Evolutionary conservation across 2,329 filamentous ascomycete species (phyloP), one percentile per base, ranked within the genome.

Genomic region (Epicoccum sorghinum): DNA sequence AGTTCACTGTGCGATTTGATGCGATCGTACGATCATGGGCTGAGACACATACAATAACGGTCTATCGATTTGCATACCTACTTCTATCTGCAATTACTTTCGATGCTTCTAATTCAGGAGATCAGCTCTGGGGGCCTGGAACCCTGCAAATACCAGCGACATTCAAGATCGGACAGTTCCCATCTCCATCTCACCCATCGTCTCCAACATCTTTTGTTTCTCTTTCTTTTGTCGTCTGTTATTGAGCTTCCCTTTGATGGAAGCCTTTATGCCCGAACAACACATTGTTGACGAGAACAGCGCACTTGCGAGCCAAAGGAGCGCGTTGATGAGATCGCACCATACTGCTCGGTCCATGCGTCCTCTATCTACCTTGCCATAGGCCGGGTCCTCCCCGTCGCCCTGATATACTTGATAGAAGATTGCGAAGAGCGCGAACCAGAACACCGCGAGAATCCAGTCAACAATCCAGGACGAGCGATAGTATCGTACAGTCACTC

Each of bases 241-340:
- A 10, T 60, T 48, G n/a, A 60, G 4, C 39, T 55, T 69, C 6
- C 38, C 52, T 24, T 59, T 62, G 23, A 66, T 53, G 1, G 54
- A 46, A 9, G 58, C 65, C 47, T 60, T 68, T 5, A 58, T 35
- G 0, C 65, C 66, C 8, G 62, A 58, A 41, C 62, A 68, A 43
- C 65, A 68, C 66, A 69, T 68, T 10, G 38, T 30, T 7, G 64
- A 60, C 22, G 66, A 66, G 43, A 69, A 69, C 1, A 61, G 13
- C 3, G 66, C 64, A 37, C 65, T 66, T n/a, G 39, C 56, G 3
- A 58, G 33, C 66, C 65, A 69, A 9, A 69, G 43, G 18, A 68
- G 22, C 23, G 60, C 63, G 14, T 64, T 69, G 13, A 67, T 43
- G 7, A 69, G 47, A 37, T 69, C 52, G 12, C 63, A 54, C 66